Conservation (phyloP, 2,329 filamentous ascomycete genomes). For the Penicillium sp. region DNA sequence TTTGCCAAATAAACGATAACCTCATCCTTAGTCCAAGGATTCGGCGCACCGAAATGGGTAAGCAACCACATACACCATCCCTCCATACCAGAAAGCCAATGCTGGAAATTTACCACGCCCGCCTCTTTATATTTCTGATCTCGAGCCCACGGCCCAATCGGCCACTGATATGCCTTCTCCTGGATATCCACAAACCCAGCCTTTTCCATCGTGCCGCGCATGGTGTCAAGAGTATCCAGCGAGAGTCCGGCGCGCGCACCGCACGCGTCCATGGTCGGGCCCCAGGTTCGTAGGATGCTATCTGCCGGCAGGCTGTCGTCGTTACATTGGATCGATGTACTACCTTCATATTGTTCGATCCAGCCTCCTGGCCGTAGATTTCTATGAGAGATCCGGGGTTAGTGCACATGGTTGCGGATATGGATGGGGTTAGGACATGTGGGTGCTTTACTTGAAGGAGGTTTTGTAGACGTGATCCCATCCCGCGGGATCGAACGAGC, state of each 20-base stretch:
- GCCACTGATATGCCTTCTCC: constrained; percentile 1
- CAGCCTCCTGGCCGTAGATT: constrained; percentile 3
- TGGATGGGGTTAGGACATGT: neutral
- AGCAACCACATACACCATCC: constrained; percentile 3
- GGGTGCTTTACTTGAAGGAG: neutral
- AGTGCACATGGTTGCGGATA: neutral
- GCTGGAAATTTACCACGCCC: neutral
- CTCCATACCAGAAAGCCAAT: constrained; percentile 7
- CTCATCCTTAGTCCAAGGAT: constrained; percentile 10
- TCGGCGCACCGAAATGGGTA: constrained; percentile 4
- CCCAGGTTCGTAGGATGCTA: neutral
- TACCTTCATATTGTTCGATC: constrained; percentile 5
- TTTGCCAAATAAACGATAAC: constrained; percentile 8
- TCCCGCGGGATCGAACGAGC: neutral
- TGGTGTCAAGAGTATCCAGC: neutral
- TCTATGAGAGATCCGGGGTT: neutral
- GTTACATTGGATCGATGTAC: neutral
- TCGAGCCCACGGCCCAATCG: constrained; percentile 5
- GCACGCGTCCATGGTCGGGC: neutral
- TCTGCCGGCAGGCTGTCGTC: neutral
- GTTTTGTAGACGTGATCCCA: neutral
- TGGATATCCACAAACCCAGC: constrained; percentile 5
- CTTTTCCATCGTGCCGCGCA: neutral
- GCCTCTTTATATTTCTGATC: constrained; percentile 4
- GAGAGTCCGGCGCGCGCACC: neutral